Evolutionary conservation across 768 basidiomycete species (phyloP), one percentile per base, ranked within the genome.

Genomic region (Leccinum barrowsii): DNA sequence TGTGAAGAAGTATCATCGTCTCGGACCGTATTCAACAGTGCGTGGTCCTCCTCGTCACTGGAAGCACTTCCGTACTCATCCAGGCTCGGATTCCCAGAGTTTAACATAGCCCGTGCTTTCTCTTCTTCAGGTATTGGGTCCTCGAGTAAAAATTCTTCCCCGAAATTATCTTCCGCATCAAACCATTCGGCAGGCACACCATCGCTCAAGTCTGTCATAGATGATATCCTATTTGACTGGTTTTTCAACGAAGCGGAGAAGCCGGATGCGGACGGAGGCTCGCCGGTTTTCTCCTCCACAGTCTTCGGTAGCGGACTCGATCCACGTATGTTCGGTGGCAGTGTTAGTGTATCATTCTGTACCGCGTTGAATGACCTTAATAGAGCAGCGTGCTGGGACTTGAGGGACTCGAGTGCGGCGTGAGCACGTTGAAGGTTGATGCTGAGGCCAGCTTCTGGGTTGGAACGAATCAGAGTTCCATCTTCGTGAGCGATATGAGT

Each of bases 101-200:
- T 75, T 11, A 77, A 66, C 15, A 76, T 69, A n/a, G 72, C 66
- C 35, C 67, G 74, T 54, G 78, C 76, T 52, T 68, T 72, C 24
- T 72, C 74, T 60, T 81, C 78, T 34, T 69, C 77, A 15, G 70
- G 70, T 4, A 71, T 68, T 4, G 76, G 74, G 17, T 73, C 68
- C 48, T 85, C 82, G 62, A 92, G 73, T 2, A 89, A 67, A 67
- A 86, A 91, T 67, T 93, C 91, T 59, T 72, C 65, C 49, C 71
- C 77, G 6, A 69, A 56, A 57, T 60, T 26, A 53, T 86, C 87
- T 42, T 79, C 74, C 8, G 90, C 91, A 63, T 93, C 91, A 65
- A 82, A 92, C 90, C 90, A 93, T 65, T 91, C 83, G 52, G 78
- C 74, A 56, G 78, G 68, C 26, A 34, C 60, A 30, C 78, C 80